Base-by-base conservation (phyloP, 495 filamentous ascomycete species). In the Evernia prunastri region DNA sequence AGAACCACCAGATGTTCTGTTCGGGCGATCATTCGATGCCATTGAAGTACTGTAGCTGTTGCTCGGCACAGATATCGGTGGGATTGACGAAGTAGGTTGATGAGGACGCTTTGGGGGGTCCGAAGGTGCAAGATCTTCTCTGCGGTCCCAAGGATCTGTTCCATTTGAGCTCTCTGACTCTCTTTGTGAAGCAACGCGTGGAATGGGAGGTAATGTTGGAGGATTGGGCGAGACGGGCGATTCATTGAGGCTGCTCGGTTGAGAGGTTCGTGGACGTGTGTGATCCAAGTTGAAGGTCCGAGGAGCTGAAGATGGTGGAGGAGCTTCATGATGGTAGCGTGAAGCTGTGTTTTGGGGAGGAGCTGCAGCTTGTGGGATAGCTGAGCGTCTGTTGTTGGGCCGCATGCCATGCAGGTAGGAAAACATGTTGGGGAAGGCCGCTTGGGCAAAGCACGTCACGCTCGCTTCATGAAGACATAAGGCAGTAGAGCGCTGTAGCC, bases 181-280 rank as follows among this genome's bases (percentile, higher is more conserved):
- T 49, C 66, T 56, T 20, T 68, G 69, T 20, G 73, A 76, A 37
- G 75, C 71, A 39, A 76, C 69, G 58, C 75, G 75, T 53, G 74
- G 74, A 18, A 76, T 77, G 7, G 75, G 73, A n/a, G 75, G 75
- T 27, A 77, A 66, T 31, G 66, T 69, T 6, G 75, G 75, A 54
- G 75, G 73, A 43, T 62, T 67, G 23, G 73, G 65, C 12, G 72
- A 73, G 7, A 77, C 66, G 25, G 72, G 75, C 31, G 72, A 76
- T 39, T 37, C 29, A 25, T 60, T 64, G 51, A 58, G 47, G 53
- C 42, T 64, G 7, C 36, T 31, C 12, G 42, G 13, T 59, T 42
- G 56, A n/a, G 64, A 61, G 23, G 35, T 57, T 62, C 53, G 64
- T 51, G 33, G 65, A 63, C 49, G 39, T 45, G 49, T 58, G 11